These are phyloP conservation scores for Acanthamoeba lenticulata DNA, from an alignment of 208 protist species.

Conservation along the genomic window DNA sequence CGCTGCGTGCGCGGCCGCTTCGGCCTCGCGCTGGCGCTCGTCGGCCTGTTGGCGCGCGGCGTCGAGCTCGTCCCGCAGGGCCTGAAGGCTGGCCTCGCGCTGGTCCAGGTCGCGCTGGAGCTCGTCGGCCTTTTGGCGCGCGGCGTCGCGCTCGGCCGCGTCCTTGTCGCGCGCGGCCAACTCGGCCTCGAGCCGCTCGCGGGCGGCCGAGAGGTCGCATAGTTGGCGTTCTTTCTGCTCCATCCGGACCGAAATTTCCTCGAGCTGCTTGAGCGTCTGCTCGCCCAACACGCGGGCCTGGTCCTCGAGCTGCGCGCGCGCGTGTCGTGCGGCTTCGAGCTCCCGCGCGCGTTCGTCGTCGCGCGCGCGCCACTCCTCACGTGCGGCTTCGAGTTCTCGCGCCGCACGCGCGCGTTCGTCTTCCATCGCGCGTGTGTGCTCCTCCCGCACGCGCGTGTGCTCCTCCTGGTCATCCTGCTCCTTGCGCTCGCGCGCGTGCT, in stretches of 20 bases:
- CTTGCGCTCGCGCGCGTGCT: too few species aligned
- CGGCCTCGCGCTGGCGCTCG: neutral
- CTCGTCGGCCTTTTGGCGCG: neutral
- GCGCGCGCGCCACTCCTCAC: neutral
- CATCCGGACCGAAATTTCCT: conserved; percentile 21
- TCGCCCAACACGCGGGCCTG: conserved; percentile 44
- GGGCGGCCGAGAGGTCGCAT: neutral
- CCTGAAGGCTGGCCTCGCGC: neutral
- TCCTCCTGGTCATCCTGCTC: neutral
- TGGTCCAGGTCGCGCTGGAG: neutral
- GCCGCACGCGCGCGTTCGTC: too few species aligned
- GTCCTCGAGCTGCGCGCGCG: conserved; percentile 31
- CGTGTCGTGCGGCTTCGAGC: neutral
- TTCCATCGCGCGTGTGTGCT: too few species aligned
- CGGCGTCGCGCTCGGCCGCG: neutral
- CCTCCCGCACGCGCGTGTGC: too few species aligned
- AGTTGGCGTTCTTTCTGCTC: conserved; percentile 18
- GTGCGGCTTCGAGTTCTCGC: neutral
- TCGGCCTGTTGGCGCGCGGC: neutral
- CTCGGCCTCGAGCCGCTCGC: neutral
- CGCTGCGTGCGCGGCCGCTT: neutral
- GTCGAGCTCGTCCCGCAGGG: neutral
- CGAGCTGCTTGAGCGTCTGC: conserved; percentile 63
- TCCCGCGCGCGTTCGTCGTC: neutral
- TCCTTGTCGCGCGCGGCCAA: neutral